Evolutionary conservation across 139 green algal species (phyloP).

Genomic region (Monoraphidium neglectum): DNA sequence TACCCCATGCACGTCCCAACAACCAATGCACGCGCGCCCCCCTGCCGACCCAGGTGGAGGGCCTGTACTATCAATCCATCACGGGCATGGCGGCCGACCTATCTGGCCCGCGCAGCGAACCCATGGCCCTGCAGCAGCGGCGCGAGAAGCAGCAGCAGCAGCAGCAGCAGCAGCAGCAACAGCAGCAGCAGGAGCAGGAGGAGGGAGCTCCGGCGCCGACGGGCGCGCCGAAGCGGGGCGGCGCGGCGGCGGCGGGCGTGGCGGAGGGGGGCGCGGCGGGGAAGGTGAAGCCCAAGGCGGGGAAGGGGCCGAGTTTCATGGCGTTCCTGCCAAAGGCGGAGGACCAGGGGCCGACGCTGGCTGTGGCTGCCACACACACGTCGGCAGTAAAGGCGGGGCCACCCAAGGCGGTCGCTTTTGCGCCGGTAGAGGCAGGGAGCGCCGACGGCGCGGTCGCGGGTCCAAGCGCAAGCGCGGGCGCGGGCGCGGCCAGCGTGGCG

Average conservation of each 20-base stretch:
- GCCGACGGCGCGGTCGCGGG: too few species aligned
- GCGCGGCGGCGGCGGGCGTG: too few species aligned
- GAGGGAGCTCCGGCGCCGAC: not conserved
- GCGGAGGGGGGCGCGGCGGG: not conserved
- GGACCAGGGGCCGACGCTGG: slow-evolving; percentile 11
- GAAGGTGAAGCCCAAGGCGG: slow-evolving; percentile 18
- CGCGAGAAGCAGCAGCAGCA: slow-evolving; percentile 12
- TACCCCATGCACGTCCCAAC: too few species aligned
- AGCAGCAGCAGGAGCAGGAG: slow-evolving; percentile 4
- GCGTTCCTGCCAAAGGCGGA: slow-evolving; percentile 34
- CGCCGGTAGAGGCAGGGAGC: too few species aligned
- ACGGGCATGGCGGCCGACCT: slow-evolving; percentile 87
- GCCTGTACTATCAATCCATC: slow-evolving; percentile 94
- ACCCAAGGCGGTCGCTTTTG: too few species aligned
- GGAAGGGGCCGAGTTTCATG: slow-evolving; percentile 34
- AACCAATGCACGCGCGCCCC: too few species aligned
- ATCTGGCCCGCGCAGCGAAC: slow-evolving; percentile 52
- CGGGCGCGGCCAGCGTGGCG: too few species aligned
- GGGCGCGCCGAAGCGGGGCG: not conserved
- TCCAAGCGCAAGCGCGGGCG: too few species aligned
- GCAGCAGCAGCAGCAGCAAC: not conserved
- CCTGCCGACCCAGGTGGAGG: too few species aligned
- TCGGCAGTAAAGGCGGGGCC: not conserved
- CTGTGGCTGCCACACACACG: slow-evolving; percentile 7
- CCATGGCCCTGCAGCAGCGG: slow-evolving; percentile 16